phyloP scores from a whole-genome alignment of 148 eudicot genomes.

The Arctostaphylos glauca region DNA sequence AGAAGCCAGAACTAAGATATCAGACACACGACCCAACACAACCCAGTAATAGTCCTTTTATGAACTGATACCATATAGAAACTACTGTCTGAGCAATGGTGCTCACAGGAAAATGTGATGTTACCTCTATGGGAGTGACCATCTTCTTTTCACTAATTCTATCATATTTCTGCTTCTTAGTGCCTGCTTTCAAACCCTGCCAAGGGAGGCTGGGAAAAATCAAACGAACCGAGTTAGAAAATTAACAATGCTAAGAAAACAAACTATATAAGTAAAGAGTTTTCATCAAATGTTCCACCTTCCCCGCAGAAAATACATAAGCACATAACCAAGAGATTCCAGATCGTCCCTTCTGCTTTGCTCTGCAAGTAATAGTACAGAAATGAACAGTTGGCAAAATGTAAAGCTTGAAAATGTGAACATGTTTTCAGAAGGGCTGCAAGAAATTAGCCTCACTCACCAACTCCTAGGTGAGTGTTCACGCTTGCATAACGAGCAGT shows the following conservation, averaged over 20 bases:
- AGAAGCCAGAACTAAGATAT: not conserved
- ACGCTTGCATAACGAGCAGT: conserved; percentile 99
- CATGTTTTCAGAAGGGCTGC: not conserved
- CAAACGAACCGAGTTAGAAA: conserved; percentile 20
- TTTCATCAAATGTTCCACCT: conserved; percentile 45
- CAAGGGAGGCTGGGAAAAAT: conserved; percentile 79
- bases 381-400: not conserved
- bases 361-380: conserved; percentile 42
- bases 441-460: conserved; percentile 39
- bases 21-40: not conserved
- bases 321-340: conserved; percentile 96
- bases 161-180: conserved; percentile 97
- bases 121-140: conserved; percentile 94
- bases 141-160: conserved; percentile 97
- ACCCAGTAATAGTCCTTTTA: not conserved
- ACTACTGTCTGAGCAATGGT: not conserved
- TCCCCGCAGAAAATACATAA: conserved; percentile 97
- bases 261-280: not conserved
- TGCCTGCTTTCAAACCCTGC: conserved; percentile 98
- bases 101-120: not conserved
- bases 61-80: not conserved
- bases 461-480: conserved; percentile 97
- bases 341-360: conserved; percentile 99
- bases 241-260: not conserved
- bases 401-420: not conserved